A percentile compares a stretch with the other conserved stretches of the same genome.
phyloP scores from a whole-genome alignment of 2,329 filamentous ascomycete species.

The Kalmusia sp. region DNA sequence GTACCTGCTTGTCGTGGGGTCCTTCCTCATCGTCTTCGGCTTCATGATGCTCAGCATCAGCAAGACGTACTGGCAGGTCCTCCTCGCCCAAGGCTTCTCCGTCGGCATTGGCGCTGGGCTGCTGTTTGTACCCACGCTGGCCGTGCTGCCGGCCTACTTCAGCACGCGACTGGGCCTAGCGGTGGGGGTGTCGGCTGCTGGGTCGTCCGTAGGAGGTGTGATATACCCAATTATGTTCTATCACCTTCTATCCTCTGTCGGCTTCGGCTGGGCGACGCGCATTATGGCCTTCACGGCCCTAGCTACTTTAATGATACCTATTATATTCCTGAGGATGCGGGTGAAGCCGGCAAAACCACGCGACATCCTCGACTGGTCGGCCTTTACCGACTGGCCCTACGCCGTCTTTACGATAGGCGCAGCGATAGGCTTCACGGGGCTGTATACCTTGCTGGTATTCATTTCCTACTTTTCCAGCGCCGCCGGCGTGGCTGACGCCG shows the following conservation, averaged over 20 bases:
- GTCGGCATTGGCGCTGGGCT: slow-evolving; percentile 48
- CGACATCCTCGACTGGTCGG: slow-evolving; percentile 52
- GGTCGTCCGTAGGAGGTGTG: slow-evolving; percentile 53
- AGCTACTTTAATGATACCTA: slow-evolving; percentile 50
- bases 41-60: slow-evolving; percentile 69
- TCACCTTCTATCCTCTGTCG: slow-evolving; percentile 62
- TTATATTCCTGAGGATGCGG: slow-evolving; percentile 51
- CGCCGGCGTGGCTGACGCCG: no score
- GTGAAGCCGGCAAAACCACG: slow-evolving; percentile 52
- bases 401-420: slow-evolving; percentile 49
- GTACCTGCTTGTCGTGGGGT: no score
- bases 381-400: slow-evolving; percentile 52
- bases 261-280: slow-evolving; percentile 70
- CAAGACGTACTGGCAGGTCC: slow-evolving; percentile 61
- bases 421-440: no score
- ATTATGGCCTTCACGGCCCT: slow-evolving; percentile 70
- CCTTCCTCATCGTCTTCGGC: slow-evolving; percentile 63
- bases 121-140: slow-evolving; percentile 53
- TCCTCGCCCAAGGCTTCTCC: slow-evolving; percentile 62
- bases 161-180: slow-evolving; percentile 52
- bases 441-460: no score
- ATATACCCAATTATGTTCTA: slow-evolving; percentile 64
- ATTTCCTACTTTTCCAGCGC: no score
- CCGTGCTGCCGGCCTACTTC: slow-evolving; percentile 59
- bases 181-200: slow-evolving; percentile 54